These are phyloP conservation scores for Neurospora sp. DNA, from an alignment of 495 filamentous ascomycete species.

Conservation along the genomic window DNA sequence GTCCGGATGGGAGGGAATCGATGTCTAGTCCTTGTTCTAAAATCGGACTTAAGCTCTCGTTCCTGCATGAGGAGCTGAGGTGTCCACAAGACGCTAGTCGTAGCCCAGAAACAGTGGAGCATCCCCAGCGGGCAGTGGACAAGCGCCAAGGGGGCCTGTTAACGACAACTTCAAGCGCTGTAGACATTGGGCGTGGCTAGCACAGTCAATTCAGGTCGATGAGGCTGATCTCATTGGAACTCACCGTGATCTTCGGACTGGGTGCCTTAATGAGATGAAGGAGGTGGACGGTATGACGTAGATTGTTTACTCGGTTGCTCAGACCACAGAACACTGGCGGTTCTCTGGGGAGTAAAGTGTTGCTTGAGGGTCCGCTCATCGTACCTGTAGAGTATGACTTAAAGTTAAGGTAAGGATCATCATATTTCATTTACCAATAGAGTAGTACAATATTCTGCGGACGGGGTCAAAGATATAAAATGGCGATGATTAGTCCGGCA, in stretches of 20 bases:
- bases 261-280: background rate
- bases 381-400: background rate
- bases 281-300: background rate
- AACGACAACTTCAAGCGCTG: background rate
- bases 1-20: background rate
- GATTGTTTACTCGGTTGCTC: background rate
- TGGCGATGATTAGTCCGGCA: background rate
- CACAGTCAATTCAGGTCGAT: background rate
- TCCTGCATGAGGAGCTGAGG: background rate
- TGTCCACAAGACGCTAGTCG: background rate
- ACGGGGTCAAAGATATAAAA: background rate
- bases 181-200: background rate
- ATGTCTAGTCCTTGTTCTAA: background rate
- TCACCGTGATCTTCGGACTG: background rate
- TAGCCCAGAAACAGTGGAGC: background rate
- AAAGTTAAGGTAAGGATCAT: background rate
- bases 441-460: background rate
- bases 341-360: background rate
- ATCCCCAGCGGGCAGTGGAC: background rate
- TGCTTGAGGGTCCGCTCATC: background rate
- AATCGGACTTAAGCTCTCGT: background rate
- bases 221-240: background rate
- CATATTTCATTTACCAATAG: background rate
- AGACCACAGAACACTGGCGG: background rate
- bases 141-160: background rate